phyloP scores from a whole-genome alignment of 306 rosid species.

The Delonix regia region DNA sequence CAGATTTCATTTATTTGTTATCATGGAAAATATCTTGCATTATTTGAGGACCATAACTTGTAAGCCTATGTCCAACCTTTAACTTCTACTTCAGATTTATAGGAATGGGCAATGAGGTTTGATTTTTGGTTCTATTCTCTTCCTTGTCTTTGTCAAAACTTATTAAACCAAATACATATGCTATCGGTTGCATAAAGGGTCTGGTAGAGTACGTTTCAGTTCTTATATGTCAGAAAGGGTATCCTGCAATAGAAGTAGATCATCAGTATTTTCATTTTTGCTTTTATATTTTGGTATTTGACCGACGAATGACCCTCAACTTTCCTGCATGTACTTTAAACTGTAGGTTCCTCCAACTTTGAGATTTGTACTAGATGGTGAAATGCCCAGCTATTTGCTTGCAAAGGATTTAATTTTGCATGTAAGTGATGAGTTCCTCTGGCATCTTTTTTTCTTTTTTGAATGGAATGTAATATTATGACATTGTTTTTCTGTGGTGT shows the following conservation, averaged over 20 bases:
- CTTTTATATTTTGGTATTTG: slow-evolving; percentile 1
- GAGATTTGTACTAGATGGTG: slow-evolving; percentile 89
- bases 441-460: slow-evolving; percentile 23
- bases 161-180: background rate
- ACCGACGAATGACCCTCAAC: background rate
- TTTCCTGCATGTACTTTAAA: slow-evolving; percentile 13
- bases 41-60: background rate
- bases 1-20: background rate
- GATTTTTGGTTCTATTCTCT: background rate
- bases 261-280: background rate
- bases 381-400: slow-evolving; percentile 91
- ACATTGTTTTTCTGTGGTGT: slow-evolving; percentile 12
- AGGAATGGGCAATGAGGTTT: background rate
- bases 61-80: background rate
- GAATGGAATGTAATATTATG: slow-evolving; percentile 8
- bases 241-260: background rate
- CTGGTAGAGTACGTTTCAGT: background rate
- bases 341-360: slow-evolving; percentile 90
- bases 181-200: background rate
- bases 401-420: slow-evolving; percentile 96
- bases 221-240: background rate
- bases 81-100: background rate
- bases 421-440: slow-evolving; percentile 48
- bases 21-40: background rate
- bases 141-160: background rate